These are phyloP conservation scores for Globisporangium ultimum DNA, from an alignment of 352 stramenopile species.

Conservation along the genomic window DNA sequence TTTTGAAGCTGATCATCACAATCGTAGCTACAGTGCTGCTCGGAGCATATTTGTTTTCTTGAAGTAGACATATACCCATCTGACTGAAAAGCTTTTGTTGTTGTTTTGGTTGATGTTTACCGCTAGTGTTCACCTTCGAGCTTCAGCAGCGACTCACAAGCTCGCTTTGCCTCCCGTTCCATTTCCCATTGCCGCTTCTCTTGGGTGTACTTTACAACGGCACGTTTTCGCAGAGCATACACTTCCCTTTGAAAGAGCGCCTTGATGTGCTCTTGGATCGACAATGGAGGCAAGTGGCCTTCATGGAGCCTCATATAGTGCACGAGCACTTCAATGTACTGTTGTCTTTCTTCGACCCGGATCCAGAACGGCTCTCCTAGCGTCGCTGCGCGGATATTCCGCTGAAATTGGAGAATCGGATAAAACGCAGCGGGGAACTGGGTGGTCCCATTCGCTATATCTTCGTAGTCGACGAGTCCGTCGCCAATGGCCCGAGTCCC, in stretches of 20 bases:
- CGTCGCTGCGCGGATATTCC: slow-evolving; percentile 42
- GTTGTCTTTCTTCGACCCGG: slow-evolving; percentile 26
- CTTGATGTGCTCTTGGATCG: slow-evolving; percentile 23
- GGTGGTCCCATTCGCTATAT: slow-evolving; percentile 44
- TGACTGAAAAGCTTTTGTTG: not conserved
- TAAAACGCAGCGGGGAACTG: slow-evolving; percentile 70
- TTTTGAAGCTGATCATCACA: slow-evolving; percentile 66
- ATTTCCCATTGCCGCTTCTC: slow-evolving; percentile 25
- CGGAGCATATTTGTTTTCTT: slow-evolving; percentile 41
- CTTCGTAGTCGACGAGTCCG: slow-evolving; percentile 49
- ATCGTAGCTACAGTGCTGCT: slow-evolving; percentile 57
- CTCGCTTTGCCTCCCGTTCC: slow-evolving; percentile 10
- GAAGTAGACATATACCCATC: slow-evolving; percentile 6
- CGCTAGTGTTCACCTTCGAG: not conserved
- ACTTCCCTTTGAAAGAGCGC: slow-evolving; percentile 28
- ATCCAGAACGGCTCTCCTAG: slow-evolving; percentile 56
- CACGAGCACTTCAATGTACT: slow-evolving; percentile 45
- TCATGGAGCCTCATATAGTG: slow-evolving; percentile 62
- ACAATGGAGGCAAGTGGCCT: slow-evolving; percentile 42
- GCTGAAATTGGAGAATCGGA: slow-evolving; percentile 60
- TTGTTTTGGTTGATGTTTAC: not conserved
- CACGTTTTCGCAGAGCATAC: slow-evolving; percentile 25
- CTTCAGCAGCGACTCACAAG: slow-evolving; percentile 4
- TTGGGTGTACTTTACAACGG: slow-evolving; percentile 44
- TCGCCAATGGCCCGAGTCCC: slow-evolving; percentile 13